Conservation (phyloP, 2,329 filamentous ascomycete genomes). For the Neonectria magnoliae region DNA sequence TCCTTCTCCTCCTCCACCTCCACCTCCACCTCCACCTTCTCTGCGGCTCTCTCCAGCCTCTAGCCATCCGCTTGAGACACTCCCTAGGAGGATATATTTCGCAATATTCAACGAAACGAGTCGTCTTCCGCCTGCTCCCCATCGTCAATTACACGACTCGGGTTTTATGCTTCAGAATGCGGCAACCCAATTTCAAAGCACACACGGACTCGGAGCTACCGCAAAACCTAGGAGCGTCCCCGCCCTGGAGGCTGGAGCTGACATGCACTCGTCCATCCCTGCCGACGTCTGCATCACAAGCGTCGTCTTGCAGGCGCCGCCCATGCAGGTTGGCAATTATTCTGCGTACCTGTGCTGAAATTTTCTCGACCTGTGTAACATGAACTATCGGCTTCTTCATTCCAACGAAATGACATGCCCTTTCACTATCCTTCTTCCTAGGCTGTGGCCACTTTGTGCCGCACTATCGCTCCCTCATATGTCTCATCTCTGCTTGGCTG, state of each 20-base stretch:
- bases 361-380: constrained; percentile 2
- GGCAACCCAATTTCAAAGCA: neutral
- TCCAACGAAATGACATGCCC: constrained; percentile 11
- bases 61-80: constrained; percentile 2
- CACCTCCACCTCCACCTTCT: constrained; percentile 3
- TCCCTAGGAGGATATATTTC: neutral
- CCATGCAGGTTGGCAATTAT: constrained; percentile 8
- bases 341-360: neutral
- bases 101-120: no score
- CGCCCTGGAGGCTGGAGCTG: neutral
- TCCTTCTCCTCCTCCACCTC: constrained; percentile 4
- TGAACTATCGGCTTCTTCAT: constrained; percentile 5
- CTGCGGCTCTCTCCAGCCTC: neutral
- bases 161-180: neutral
- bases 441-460: neutral
- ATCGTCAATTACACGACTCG: neutral
- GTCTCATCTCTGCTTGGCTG: constrained; percentile 3
- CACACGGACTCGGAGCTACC: neutral
- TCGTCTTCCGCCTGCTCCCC: neutral
- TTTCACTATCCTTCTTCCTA: constrained; percentile 10
- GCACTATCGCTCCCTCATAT: constrained; percentile 3
- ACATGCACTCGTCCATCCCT: constrained; percentile 11
- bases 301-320: constrained; percentile 10
- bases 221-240: neutral
- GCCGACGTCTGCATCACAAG: constrained; percentile 13